Percentiles rank a stretch among this genome's conserved stretches.
Evolutionary conservation across 495 filamentous ascomycete genomes (phyloP).

Genomic region (Xylaria telfairii): DNA sequence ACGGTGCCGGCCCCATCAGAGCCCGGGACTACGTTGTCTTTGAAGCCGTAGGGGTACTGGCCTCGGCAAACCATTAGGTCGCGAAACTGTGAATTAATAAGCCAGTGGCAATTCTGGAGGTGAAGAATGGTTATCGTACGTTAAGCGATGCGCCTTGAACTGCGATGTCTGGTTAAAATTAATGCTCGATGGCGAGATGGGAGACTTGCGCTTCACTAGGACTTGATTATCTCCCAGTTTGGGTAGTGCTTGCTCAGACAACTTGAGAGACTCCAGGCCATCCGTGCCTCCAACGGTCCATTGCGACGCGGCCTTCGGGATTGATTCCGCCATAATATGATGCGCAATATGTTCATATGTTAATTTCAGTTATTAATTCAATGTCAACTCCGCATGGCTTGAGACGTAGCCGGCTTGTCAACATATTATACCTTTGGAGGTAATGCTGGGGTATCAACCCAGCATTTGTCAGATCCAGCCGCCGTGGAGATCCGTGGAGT

Average conservation of each 20-base stretch:
- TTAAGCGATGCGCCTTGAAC: not conserved
- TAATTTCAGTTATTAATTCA: not conserved
- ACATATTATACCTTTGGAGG: not conserved
- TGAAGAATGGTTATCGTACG: not conserved
- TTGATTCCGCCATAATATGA: not conserved
- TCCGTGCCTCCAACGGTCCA: not conserved
- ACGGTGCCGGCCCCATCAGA: conserved; percentile 73
- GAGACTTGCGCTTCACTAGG: not conserved
- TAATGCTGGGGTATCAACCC: not conserved
- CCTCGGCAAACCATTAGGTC: conserved; percentile 18
- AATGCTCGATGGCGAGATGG: not conserved
- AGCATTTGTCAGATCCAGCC: not conserved
- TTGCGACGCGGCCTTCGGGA: not conserved
- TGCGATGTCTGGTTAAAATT: not conserved
- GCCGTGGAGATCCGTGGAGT: not conserved
- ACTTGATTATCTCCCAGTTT: not conserved
- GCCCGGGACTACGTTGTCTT: conserved; percentile 60
- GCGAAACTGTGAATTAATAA: not conserved
- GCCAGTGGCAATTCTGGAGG: not conserved
- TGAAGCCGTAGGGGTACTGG: conserved; percentile 45
- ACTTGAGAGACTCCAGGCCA: not conserved
- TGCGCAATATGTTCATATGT: not conserved
- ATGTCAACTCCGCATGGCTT: not conserved
- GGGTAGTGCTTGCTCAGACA: not conserved
- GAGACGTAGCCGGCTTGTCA: not conserved